Conservation (phyloP, 2,329 filamentous ascomycete genomes). For the Colletotrichum tropicale region DNA sequence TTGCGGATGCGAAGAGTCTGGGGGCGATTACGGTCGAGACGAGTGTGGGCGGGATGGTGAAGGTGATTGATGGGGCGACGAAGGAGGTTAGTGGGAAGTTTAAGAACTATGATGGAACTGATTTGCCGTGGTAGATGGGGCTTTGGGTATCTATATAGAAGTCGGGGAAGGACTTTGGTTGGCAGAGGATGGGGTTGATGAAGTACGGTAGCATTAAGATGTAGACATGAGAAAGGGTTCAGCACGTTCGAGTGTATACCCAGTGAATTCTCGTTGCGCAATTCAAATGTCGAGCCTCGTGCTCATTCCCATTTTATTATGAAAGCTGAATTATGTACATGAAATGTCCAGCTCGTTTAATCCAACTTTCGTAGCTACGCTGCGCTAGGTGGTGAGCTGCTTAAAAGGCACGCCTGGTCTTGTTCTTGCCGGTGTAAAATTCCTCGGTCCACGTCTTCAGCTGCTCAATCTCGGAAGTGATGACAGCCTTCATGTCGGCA, state of each 20-base stretch:
- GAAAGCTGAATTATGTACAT: background rate
- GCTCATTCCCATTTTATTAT: too few relatives aligned
- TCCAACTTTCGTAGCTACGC: too few relatives aligned
- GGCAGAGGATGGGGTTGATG: too few relatives aligned
- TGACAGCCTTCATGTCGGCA: constrained; percentile 43
- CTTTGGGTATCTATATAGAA: rapidly evolving
- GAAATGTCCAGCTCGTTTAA: background rate
- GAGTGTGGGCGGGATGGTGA: constrained; percentile 3
- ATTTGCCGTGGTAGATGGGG: constrained; percentile 6
- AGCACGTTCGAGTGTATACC: background rate
- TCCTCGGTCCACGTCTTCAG: constrained; percentile 59
- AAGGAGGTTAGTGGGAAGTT: constrained; percentile 13
- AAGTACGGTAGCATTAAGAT: background rate
- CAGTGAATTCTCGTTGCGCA: background rate
- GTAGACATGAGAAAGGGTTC: background rate
- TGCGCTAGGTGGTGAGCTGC: background rate
- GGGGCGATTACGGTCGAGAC: constrained; percentile 23
- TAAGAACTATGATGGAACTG: constrained; percentile 13
- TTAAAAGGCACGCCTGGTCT: background rate
- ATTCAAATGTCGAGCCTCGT: too few relatives aligned
- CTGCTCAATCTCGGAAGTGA: constrained; percentile 50
- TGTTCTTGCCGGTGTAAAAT: constrained; percentile 35
- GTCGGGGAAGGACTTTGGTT: too few relatives aligned
- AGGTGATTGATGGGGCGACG: background rate
- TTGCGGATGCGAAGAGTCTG: background rate